phyloP scores from a whole-genome alignment of 805 yeast genomes.

The Saturnispora diversa region DNA sequence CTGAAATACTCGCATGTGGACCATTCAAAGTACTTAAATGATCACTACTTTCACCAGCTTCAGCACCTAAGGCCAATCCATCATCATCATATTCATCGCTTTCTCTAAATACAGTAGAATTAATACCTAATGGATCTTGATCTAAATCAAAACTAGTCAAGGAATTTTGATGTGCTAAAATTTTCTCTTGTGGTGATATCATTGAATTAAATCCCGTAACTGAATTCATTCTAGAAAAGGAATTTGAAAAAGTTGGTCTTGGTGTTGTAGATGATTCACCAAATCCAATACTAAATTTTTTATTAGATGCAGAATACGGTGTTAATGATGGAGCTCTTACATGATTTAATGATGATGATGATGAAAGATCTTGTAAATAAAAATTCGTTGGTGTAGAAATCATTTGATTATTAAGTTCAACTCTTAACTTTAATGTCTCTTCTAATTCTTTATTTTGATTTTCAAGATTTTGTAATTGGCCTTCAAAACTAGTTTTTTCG shows the following conservation, averaged over 20 bases:
- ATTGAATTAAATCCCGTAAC: conserved; percentile 6
- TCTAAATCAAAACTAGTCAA: conserved; percentile 12
- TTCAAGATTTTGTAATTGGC: conserved; percentile 21
- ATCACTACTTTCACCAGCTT: conserved; percentile 10
- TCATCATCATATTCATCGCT: conserved; percentile 6
- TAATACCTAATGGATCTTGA: conserved; percentile 8
- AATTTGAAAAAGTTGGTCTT: conserved; percentile 14
- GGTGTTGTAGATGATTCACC: conserved; percentile 47
- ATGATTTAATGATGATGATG: conserved; percentile 21
- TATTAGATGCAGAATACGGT: conserved; percentile 24
- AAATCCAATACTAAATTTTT: conserved; percentile 27
- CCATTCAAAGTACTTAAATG: conserved; percentile 13
- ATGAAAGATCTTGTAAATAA: conserved; percentile 28
- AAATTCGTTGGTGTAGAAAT: conserved; percentile 12
- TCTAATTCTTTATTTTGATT: conserved; percentile 23
- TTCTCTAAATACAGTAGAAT: conserved; percentile 3
- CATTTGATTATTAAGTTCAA: conserved; percentile 6
- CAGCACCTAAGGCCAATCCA: conserved; percentile 13
- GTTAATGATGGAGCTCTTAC: conserved; percentile 13
- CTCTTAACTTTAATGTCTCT: conserved; percentile 13
- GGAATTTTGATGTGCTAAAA: conserved; percentile 18
- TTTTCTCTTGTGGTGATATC: conserved; percentile 16
- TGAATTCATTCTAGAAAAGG: conserved; percentile 13
- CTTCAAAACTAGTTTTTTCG: conserved; percentile 23
- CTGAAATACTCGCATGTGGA: neutral